phyloP scores from a whole-genome alignment of 306 rosid genomes.

The Cicer bijugum region DNA sequence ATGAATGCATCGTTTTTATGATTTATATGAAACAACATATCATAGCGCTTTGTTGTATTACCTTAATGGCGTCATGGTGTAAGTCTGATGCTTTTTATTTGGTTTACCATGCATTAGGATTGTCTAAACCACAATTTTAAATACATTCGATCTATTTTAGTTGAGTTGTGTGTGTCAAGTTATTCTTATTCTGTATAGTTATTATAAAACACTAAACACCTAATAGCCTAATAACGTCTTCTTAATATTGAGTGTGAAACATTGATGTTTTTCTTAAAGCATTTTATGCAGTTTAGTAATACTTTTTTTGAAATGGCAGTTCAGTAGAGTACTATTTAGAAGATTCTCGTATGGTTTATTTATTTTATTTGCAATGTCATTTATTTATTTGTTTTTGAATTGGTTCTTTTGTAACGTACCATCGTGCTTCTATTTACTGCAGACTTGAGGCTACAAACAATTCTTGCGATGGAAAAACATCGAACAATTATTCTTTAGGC shows the following conservation, averaged over 20 bases:
- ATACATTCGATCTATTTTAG: neutral
- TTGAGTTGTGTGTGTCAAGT: neutral
- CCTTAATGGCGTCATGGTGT: neutral
- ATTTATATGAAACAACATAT: neutral
- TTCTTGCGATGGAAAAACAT: slow-evolving; percentile 42
- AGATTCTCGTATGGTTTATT: slow-evolving; percentile 11
- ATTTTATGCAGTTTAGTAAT: slow-evolving; percentile 19
- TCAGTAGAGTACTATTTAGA: slow-evolving; percentile 32
- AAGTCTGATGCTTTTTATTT: neutral
- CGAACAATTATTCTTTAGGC: slow-evolving; percentile 47
- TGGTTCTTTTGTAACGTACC: slow-evolving; percentile 1
- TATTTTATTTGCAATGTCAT: slow-evolving; percentile 10
- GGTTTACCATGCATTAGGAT: neutral
- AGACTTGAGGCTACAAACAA: slow-evolving; percentile 64
- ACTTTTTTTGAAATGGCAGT: neutral
- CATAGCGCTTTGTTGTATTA: neutral
- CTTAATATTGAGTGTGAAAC: neutral
- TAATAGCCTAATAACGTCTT: no score
- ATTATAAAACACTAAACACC: neutral
- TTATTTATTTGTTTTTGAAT: neutral
- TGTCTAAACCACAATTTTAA: neutral
- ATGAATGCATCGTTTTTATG: no score
- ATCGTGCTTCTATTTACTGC: slow-evolving; percentile 30
- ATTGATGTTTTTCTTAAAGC: slow-evolving; percentile 20
- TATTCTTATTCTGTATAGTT: neutral